Percentiles rank a stretch among this genome's conserved stretches.
phyloP scores from a whole-genome alignment of 2,329 filamentous ascomycete species.

The Botryotinia globosa region DNA sequence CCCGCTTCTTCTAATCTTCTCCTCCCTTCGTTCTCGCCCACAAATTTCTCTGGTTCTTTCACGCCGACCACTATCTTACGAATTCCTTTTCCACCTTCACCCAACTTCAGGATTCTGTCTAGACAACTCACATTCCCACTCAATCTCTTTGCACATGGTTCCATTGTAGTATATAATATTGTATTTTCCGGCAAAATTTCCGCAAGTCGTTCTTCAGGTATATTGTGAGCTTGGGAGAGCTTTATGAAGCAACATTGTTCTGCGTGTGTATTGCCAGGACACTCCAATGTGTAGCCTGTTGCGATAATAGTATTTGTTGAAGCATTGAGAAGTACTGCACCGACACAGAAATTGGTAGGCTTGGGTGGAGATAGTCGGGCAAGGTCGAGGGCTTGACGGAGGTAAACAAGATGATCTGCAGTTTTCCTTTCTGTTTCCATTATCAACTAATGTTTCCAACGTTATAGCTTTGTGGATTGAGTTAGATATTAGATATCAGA shows the following conservation, averaged over 20 bases:
- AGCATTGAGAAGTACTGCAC: slow-evolving; percentile 74
- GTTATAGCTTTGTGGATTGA: not conserved
- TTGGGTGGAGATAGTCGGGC: slow-evolving; percentile 76
- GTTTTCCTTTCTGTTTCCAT: slow-evolving; percentile 2
- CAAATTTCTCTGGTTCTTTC: slow-evolving; percentile 85
- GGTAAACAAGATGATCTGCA: slow-evolving; percentile 44
- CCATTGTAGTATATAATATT: slow-evolving; percentile 87
- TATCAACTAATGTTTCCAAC: not conserved
- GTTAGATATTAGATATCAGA: not conserved
- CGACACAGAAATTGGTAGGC: slow-evolving; percentile 92
- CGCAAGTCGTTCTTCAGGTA: slow-evolving; percentile 54
- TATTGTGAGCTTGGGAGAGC: slow-evolving; percentile 49
- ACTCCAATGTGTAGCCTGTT: slow-evolving; percentile 87
- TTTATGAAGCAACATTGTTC: slow-evolving; percentile 91
- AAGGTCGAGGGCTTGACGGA: slow-evolving; percentile 71
- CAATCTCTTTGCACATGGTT: slow-evolving; percentile 72
- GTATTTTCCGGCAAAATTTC: slow-evolving; percentile 51
- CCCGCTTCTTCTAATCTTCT: slow-evolving; percentile 67
- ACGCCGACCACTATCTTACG: slow-evolving; percentile 83
- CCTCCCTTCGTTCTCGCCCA: slow-evolving; percentile 75
- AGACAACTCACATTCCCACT: slow-evolving; percentile 77
- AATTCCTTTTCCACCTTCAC: slow-evolving; percentile 45
- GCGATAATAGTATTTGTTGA: slow-evolving; percentile 60
- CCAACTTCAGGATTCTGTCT: slow-evolving; percentile 67
- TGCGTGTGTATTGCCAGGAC: slow-evolving; percentile 90